phyloP scores from a whole-genome alignment of 2,329 filamentous ascomycete genomes.

The Trichothecium roseum region DNA sequence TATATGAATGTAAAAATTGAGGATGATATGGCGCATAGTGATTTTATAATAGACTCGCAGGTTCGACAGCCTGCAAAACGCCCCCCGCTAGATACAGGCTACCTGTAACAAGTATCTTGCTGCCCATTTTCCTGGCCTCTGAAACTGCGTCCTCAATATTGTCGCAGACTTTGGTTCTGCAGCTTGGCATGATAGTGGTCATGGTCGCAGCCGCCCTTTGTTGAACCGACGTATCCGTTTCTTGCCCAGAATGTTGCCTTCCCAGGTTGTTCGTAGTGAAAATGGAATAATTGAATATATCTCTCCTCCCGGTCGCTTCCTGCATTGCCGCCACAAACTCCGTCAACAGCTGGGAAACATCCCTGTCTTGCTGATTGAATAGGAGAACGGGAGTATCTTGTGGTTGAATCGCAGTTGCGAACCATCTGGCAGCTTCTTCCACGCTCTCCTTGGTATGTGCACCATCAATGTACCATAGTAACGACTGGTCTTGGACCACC shows the following conservation, averaged over 20 bases:
- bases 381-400: slow-evolving; percentile 46
- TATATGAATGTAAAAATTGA: slow-evolving; percentile 4
- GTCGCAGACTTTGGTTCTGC: slow-evolving; percentile 40
- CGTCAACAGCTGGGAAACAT: slow-evolving; percentile 56
- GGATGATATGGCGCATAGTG: neutral
- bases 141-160: slow-evolving; percentile 64
- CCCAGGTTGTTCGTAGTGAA: slow-evolving; percentile 65
- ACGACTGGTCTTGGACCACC: slow-evolving; percentile 36
- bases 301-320: slow-evolving; percentile 21
- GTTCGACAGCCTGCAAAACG: slow-evolving; percentile 60
- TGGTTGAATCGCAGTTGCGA: slow-evolving; percentile 38
- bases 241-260: slow-evolving; percentile 16
- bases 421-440: slow-evolving; percentile 67
- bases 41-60: slow-evolving; percentile 22
- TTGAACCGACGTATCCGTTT: slow-evolving; percentile 51
- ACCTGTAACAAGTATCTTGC: slow-evolving; percentile 64
- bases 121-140: slow-evolving; percentile 34
- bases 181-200: slow-evolving; percentile 39
- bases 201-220: slow-evolving; percentile 52
- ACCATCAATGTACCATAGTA: slow-evolving; percentile 76
- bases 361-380: slow-evolving; percentile 88
- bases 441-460: slow-evolving; percentile 84
- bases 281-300: slow-evolving; percentile 59
- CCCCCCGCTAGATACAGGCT: slow-evolving; percentile 79
- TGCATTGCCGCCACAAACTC: slow-evolving; percentile 49